Evolutionary conservation across 768 basidiomycete species (phyloP).

Genomic region (Boletus rubescentipes): DNA sequence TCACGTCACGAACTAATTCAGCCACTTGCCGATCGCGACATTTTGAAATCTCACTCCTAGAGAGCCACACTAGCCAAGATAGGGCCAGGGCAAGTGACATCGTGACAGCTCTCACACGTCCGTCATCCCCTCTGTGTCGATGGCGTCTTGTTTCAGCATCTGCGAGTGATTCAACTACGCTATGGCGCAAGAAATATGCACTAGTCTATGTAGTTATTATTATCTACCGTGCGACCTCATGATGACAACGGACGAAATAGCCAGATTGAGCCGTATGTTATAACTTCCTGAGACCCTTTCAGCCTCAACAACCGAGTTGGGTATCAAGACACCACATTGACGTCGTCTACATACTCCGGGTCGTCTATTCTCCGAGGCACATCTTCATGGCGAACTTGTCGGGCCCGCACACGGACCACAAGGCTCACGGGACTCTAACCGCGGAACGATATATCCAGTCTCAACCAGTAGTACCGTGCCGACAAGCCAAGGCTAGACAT

Average conservation of each 20-base stretch:
- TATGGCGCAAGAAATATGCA: background rate
- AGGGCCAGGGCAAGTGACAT: constrained; percentile 1
- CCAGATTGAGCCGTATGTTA: background rate
- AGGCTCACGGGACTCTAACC: background rate
- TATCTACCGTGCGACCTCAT: constrained; percentile 1
- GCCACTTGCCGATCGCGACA: constrained; percentile 31
- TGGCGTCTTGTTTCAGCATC: background rate
- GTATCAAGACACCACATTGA: background rate
- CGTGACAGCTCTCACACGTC: constrained; percentile 3
- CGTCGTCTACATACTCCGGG: background rate
- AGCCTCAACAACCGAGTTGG: background rate
- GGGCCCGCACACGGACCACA: background rate
- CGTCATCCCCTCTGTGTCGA: background rate
- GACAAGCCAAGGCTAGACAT: background rate
- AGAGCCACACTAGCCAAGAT: background rate
- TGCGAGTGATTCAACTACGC: background rate
- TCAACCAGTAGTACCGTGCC: background rate
- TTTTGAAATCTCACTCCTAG: constrained; percentile 13
- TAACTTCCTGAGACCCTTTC: background rate
- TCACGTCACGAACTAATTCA: constrained; percentile 34
- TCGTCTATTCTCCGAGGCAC: background rate
- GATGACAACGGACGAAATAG: constrained; percentile 16
- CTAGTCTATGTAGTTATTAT: constrained; percentile 3
- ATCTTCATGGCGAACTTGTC: background rate
- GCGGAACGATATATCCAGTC: background rate